Conservation (phyloP, 192 early-diverging fungal species). For the Fimicolochytrium jonesii region DNA sequence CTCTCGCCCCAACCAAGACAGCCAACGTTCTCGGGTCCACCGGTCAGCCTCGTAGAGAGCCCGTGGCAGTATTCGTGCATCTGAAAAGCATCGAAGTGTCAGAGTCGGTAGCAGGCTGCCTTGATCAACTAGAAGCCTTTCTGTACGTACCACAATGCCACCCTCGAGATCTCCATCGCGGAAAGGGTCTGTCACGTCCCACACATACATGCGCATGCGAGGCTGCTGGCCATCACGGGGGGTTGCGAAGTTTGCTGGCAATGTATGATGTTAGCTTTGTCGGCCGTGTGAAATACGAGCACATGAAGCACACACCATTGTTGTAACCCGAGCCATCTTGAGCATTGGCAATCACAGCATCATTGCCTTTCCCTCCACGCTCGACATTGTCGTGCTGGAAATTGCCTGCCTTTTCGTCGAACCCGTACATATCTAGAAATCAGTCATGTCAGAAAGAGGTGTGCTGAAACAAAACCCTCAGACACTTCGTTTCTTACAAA, state of each 20-base stretch:
- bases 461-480: no score
- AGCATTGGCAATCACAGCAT: constrained; percentile 87
- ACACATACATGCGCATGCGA: constrained; percentile 94
- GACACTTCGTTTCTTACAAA: no score
- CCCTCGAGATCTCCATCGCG: constrained; percentile 88
- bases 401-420: constrained; percentile 86
- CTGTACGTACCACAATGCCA: constrained; percentile 62
- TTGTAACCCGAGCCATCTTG: constrained; percentile 89
- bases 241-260: constrained; percentile 92
- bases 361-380: constrained; percentile 70
- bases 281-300: no score
- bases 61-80: constrained; percentile 95
- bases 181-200: constrained; percentile 67
- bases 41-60: constrained; percentile 85
- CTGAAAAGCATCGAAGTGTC: neutral
- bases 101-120: neutral
- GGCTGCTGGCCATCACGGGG: constrained; percentile 88
- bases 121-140: neutral
- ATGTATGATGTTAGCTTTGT: no score
- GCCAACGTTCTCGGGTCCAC: constrained; percentile 83
- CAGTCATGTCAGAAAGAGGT: no score
- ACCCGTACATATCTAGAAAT: constrained; percentile 84
- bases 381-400: constrained; percentile 88
- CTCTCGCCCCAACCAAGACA: constrained; percentile 86
- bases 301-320: no score